phyloP scores from a whole-genome alignment of 2,329 filamentous ascomycete genomes.

The Claviceps purpurea region DNA sequence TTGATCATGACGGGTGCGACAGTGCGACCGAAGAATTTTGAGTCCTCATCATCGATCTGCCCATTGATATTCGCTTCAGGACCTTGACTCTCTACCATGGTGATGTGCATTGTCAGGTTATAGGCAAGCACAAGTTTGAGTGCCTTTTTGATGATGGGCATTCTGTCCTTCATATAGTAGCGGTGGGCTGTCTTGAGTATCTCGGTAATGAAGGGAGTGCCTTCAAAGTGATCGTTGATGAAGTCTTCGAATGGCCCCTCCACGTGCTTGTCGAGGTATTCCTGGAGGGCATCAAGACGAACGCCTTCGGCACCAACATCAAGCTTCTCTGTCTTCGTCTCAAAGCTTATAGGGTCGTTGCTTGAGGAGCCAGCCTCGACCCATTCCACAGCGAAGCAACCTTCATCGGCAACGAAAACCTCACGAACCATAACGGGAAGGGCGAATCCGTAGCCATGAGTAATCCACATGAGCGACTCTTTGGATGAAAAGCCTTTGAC shows the following conservation, averaged over 20 bases:
- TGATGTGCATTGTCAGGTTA: conserved; percentile 89
- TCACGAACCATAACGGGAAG: conserved; percentile 88
- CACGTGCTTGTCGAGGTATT: conserved; percentile 92
- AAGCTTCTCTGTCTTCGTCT: conserved; percentile 75
- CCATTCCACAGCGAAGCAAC: conserved; percentile 90
- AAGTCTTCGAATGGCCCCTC: conserved; percentile 86
- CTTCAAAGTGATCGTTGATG: conserved; percentile 91
- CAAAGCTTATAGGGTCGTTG: conserved; percentile 65
- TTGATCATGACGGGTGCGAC: conserved; percentile 98
- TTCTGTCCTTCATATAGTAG: conserved; percentile 79
- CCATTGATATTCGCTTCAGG: conserved; percentile 67
- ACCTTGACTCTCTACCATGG: conserved; percentile 80
- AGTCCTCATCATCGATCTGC: conserved; percentile 73
- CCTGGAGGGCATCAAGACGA: conserved; percentile 64
- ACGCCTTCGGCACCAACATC: conserved; percentile 84
- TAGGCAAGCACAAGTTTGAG: conserved; percentile 91
- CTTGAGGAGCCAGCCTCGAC: conserved; percentile 60
- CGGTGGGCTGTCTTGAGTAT: conserved; percentile 93
- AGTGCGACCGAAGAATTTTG: conserved; percentile 79
- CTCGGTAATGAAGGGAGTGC: conserved; percentile 87
- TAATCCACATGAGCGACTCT: conserved; percentile 73
- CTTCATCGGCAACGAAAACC: conserved; percentile 82
- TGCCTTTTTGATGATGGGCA: conserved; percentile 84
- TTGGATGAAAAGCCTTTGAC: conserved; percentile 71
- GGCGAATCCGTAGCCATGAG: conserved; percentile 88